Evolutionary conservation across 306 rosid species (phyloP), one percentile per base, ranked within the genome.

Genomic region (Casuarina cunninghamiana): DNA sequence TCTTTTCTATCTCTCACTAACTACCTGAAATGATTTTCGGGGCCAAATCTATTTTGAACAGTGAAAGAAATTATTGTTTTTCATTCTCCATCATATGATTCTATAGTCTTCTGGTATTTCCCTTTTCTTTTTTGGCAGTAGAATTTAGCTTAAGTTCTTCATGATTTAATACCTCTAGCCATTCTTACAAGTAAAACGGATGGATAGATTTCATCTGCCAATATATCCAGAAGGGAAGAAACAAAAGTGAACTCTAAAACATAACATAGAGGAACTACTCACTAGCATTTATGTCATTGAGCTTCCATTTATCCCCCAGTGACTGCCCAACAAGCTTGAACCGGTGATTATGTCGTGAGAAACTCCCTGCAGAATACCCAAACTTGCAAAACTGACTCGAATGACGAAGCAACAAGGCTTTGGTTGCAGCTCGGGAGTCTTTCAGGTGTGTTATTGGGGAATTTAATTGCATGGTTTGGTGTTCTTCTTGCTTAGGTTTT

Each of bases 221-320:
- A 62, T 11, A 44, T 12, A 65, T 17, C 19, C 38, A 43, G 15
- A 46, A 38, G 17, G 66, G 43, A 4, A 17, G 19, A 37, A 51
- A 10, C 3, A 45, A 17, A 72, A 53, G n/a, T 3, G 60, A 5
- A 54, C 1, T 10, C 45, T 68, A 16, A 37, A 54, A 3, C 4
- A 45, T 53, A 51, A 58, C 9, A 3, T 15, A 8, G 54, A 74
- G 65, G 6, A 69, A 74, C 1, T 12, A 7, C 87, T 75, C 75
- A 93, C 98, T 61, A 45, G 93, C 76, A 85, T 71, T 86, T 42
- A 95, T 54, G 82, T 91, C 90, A 65, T 77, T 81, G 66, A 89
- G 93, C 86, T 93, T 89, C 91, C 84, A 93, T 80, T 46, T 87
- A 82, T 89, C 93, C 41, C 97, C 92, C 62, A 87, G 61, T 73